These are phyloP conservation scores for Trypanosoma theileri DNA, from an alignment of 208 protist species.

Conservation along the genomic window DNA sequence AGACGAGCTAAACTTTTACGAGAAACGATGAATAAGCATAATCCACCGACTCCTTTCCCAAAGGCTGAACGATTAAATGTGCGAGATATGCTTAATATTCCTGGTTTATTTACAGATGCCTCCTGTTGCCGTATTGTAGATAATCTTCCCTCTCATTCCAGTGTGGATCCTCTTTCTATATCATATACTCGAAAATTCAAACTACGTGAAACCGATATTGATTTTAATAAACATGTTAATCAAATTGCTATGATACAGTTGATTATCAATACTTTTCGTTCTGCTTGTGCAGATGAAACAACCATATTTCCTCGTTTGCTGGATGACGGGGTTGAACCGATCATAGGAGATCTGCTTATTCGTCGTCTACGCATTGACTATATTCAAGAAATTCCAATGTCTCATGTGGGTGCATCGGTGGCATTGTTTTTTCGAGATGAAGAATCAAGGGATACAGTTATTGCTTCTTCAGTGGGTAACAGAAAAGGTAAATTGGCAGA, in stretches of 20 bases:
- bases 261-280: slow-evolving; percentile 57
- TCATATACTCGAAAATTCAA: slow-evolving; percentile 30
- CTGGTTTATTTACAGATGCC: slow-evolving; percentile 1
- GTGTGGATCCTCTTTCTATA: slow-evolving; percentile 1
- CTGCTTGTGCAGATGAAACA: slow-evolving; percentile 25
- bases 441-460: slow-evolving; percentile 9
- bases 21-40: slow-evolving; percentile 11
- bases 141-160: slow-evolving; percentile 2
- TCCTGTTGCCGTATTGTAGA: background rate
- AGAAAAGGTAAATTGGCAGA: slow-evolving; percentile 26
- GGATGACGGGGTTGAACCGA: slow-evolving; percentile 23
- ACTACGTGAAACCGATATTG: slow-evolving; percentile 67
- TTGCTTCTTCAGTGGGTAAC: slow-evolving; percentile 17
- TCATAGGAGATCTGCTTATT: slow-evolving; percentile 50
- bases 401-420: slow-evolving; percentile 33
- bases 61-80: slow-evolving; percentile 12
- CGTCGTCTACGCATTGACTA: slow-evolving; percentile 69
- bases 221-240: slow-evolving; percentile 81
- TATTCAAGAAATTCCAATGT: slow-evolving; percentile 58
- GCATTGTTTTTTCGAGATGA: slow-evolving; percentile 24
- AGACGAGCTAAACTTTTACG: slow-evolving; percentile 13
- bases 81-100: background rate
- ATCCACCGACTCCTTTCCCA: background rate
- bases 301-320: slow-evolving; percentile 39
- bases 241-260: slow-evolving; percentile 56